Percentiles rank a stretch among this genome's conserved stretches.
These are phyloP conservation scores for Pseudogymnoascus sp. DNA, from an alignment of 2,329 filamentous ascomycete genomes.

Conservation along the genomic window DNA sequence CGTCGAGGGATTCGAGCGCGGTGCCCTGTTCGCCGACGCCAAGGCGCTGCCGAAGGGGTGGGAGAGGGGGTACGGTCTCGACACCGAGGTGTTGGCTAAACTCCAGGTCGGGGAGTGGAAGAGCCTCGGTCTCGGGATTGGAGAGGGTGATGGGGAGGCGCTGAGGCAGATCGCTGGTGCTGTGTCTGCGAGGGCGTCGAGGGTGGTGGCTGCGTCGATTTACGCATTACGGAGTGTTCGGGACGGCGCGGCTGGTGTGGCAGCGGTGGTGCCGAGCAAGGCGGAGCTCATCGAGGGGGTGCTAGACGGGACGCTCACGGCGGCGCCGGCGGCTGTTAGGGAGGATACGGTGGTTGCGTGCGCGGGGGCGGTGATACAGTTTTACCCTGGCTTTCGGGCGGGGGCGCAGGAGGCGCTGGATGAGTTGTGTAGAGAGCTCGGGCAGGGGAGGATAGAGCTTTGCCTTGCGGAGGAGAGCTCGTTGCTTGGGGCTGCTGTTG, in stretches of 20 bases:
- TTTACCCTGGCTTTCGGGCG: slow-evolving; percentile 59
- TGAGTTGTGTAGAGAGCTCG: slow-evolving; percentile 36
- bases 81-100: slow-evolving; percentile 49
- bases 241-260: background rate
- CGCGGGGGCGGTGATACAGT: slow-evolving; percentile 72
- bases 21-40: slow-evolving; percentile 48
- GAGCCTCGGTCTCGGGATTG: background rate
- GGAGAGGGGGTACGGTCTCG: slow-evolving; percentile 44
- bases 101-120: slow-evolving; percentile 28
- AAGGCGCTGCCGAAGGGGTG: slow-evolving; percentile 48
- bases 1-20: slow-evolving; percentile 47
- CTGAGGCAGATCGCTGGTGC: background rate
- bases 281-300: slow-evolving; percentile 31
- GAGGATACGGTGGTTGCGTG: slow-evolving; percentile 57
- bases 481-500: slow-evolving; percentile 65
- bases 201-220: background rate
- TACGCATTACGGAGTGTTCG: background rate
- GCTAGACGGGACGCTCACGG: background rate
- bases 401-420: slow-evolving; percentile 57
- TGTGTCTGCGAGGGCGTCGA: background rate
- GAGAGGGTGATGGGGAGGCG: background rate
- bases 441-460: slow-evolving; percentile 44
- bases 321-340: slow-evolving; percentile 16
- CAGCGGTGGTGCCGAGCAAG: slow-evolving; percentile 34
- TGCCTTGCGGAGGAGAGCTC: slow-evolving; percentile 66